Conservation (phyloP, 805 yeast species). For the Zygosaccharomyces rouxii region DNA sequence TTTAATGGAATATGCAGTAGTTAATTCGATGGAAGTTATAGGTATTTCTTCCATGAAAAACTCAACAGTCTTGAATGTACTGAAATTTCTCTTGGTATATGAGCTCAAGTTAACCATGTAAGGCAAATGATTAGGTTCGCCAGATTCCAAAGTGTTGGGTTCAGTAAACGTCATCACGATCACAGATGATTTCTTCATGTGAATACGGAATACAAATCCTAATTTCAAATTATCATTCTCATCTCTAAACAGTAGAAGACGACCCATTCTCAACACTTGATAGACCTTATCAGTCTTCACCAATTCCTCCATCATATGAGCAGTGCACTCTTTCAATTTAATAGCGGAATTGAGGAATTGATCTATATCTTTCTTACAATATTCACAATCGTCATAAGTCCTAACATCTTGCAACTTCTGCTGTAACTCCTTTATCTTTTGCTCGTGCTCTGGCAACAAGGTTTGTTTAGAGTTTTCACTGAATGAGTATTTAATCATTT, state of each 20-base stretch:
- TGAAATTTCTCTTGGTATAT: constrained; percentile 28
- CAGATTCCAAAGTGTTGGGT: constrained; percentile 27
- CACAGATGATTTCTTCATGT: constrained; percentile 22
- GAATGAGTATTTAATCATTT: constrained; percentile 94
- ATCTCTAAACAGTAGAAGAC: constrained; percentile 56
- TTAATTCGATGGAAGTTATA: constrained; percentile 29
- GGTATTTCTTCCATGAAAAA: constrained; percentile 29
- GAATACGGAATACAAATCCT: constrained; percentile 51
- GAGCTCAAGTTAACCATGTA: constrained; percentile 30
- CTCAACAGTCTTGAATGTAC: constrained; percentile 31
- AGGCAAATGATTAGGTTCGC: constrained; percentile 36
- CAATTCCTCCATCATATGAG: constrained; percentile 45
- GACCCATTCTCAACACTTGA: constrained; percentile 48
- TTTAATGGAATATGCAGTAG: constrained; percentile 26
- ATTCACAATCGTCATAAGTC: constrained; percentile 35
- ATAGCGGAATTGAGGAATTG: constrained; percentile 42
- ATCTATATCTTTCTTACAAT: constrained; percentile 42
- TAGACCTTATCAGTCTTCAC: constrained; percentile 46
- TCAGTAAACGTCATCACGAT: constrained; percentile 34
- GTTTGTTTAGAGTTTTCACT: constrained; percentile 87
- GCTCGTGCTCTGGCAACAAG: constrained; percentile 78
- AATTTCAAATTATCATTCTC: constrained; percentile 33
- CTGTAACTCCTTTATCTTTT: constrained; percentile 52
- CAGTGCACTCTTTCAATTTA: constrained; percentile 43
- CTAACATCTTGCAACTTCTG: constrained; percentile 41